A percentile compares a stretch with the other conserved stretches of the same genome.
These are phyloP conservation scores for Atkinsonella hypoxylon DNA, from an alignment of 2,329 filamentous ascomycete genomes.

Conservation along the genomic window DNA sequence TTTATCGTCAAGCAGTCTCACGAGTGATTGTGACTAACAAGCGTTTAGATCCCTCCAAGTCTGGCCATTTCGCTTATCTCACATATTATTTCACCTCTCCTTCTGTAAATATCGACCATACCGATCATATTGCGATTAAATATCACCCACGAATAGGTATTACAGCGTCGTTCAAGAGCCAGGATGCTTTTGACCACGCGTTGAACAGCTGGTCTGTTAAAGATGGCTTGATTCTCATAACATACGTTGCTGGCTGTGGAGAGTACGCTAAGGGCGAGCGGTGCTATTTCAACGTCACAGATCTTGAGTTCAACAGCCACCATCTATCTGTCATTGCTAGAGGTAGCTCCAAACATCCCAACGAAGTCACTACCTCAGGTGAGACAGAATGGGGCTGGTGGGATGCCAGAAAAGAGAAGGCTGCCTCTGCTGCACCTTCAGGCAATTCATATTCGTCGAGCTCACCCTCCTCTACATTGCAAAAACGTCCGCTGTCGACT, in stretches of 20 bases:
- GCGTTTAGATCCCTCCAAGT: constrained; percentile 10
- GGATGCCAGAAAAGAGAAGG: constrained; percentile 6
- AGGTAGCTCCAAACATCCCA: constrained; percentile 12
- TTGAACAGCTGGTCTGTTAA: constrained; percentile 11
- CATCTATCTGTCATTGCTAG: constrained; percentile 10
- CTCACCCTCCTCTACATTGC: background rate
- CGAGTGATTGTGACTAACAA: background rate
- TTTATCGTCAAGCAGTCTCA: background rate
- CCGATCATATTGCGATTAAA: constrained; percentile 10
- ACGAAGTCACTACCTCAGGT: constrained; percentile 11
- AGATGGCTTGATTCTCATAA: constrained; percentile 15
- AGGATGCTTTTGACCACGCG: constrained; percentile 14
- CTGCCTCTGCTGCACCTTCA: background rate
- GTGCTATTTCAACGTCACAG: constrained; percentile 18
- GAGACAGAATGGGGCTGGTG: constrained; percentile 17
- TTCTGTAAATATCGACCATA: constrained; percentile 20
- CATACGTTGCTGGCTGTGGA: constrained; percentile 15
- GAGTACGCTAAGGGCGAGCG: constrained; percentile 15
- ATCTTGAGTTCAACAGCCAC: constrained; percentile 9
- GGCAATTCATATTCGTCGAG: background rate
- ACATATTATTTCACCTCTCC: constrained; percentile 16
- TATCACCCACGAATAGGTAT: constrained; percentile 6
- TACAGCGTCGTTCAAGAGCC: constrained; percentile 9
- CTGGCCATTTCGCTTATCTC: constrained; percentile 15
- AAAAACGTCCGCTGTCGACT: background rate